A percentile compares a stretch with the other conserved stretches of the same genome.
Conservation (phyloP, 2,329 filamentous ascomycete genomes). For the Botrytis elliptica region DNA sequence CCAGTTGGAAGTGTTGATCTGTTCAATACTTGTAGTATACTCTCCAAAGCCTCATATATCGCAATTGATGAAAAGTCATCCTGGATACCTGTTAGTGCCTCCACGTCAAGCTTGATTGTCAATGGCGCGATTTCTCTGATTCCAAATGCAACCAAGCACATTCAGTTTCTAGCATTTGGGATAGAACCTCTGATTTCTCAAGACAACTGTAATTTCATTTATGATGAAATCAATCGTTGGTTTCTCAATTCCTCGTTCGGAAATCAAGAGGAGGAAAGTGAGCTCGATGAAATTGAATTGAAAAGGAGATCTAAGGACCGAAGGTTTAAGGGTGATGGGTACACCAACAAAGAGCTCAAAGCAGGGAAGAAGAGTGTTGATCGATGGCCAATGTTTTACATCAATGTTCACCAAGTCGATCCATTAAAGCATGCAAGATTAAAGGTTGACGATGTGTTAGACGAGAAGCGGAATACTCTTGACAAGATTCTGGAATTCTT, state of each 20-base stretch:
- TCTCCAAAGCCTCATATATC: slow-evolving; percentile 66
- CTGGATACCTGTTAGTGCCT: slow-evolving; percentile 73
- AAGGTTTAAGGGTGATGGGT: slow-evolving; percentile 48
- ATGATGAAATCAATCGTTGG: slow-evolving; percentile 73
- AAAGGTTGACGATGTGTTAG: slow-evolving; percentile 45
- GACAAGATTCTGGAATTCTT: slow-evolving; percentile 63
- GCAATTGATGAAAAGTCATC: slow-evolving; percentile 49
- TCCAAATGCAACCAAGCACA: slow-evolving; percentile 67
- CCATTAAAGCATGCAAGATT: background rate
- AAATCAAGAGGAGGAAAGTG: slow-evolving; percentile 47
- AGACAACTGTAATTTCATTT: slow-evolving; percentile 63
- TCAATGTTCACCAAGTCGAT: slow-evolving; percentile 57
- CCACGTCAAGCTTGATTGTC: slow-evolving; percentile 59
- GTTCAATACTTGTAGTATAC: slow-evolving; percentile 48
- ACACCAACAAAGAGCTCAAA: slow-evolving; percentile 52
- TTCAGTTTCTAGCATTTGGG: slow-evolving; percentile 81
- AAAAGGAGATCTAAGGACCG: slow-evolving; percentile 41
- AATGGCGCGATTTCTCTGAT: slow-evolving; percentile 68
- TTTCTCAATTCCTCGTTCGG: slow-evolving; percentile 81
- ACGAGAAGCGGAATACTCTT: slow-evolving; percentile 45
- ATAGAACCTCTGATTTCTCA: slow-evolving; percentile 61
- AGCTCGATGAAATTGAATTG: slow-evolving; percentile 41
- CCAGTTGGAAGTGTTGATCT: slow-evolving; percentile 22
- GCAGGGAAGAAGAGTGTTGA: slow-evolving; percentile 65
- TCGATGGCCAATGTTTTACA: slow-evolving; percentile 83